Conservation (phyloP, 1,284 basidiomycete genomes). For the Tylopilus orsonianus region DNA sequence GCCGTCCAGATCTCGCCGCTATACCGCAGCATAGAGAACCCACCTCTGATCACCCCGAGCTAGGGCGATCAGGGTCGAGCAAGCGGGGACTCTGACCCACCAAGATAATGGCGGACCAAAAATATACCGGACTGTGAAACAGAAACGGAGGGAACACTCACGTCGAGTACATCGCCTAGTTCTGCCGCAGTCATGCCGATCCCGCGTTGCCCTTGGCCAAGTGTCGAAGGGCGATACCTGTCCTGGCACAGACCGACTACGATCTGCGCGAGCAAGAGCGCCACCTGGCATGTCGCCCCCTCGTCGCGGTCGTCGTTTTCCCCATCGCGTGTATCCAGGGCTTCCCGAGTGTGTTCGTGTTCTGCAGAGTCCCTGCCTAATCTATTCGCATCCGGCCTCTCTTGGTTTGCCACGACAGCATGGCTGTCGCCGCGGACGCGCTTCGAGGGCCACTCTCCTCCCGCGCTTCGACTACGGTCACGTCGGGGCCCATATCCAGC, state of each 20-base stretch:
- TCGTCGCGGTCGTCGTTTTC: conserved; percentile 2
- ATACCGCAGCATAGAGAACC: conserved; percentile 12
- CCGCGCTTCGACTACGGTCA: conserved; percentile 21
- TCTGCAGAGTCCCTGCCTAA: conserved; percentile 13
- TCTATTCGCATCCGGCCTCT: conserved; percentile 7
- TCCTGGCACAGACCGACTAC: conserved; percentile 27
- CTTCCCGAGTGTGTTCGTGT: conserved; percentile 2
- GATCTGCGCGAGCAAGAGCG: conserved; percentile 19
- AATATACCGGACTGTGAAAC: neutral
- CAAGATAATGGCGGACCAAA: neutral
- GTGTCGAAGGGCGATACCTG: conserved; percentile 15
- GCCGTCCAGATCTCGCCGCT: conserved; percentile 18
- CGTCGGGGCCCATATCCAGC: conserved; percentile 10
- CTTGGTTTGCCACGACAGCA: conserved; percentile 13
- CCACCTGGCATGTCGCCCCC: conserved; percentile 16
- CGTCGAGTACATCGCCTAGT: conserved; percentile 42
- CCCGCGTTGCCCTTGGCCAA: conserved; percentile 11
- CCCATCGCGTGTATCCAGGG: neutral
- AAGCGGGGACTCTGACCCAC: conserved; percentile 10
- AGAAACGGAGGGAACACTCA: conserved; percentile 28
- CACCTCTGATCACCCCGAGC: conserved; percentile 7
- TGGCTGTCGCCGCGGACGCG: conserved; percentile 20
- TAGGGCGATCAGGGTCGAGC: conserved; percentile 23
- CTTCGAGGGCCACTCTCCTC: conserved; percentile 29
- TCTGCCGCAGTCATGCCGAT: conserved; percentile 28